phyloP scores from a whole-genome alignment of 345 rosid genomes.

The Hevea brasiliensis region DNA sequence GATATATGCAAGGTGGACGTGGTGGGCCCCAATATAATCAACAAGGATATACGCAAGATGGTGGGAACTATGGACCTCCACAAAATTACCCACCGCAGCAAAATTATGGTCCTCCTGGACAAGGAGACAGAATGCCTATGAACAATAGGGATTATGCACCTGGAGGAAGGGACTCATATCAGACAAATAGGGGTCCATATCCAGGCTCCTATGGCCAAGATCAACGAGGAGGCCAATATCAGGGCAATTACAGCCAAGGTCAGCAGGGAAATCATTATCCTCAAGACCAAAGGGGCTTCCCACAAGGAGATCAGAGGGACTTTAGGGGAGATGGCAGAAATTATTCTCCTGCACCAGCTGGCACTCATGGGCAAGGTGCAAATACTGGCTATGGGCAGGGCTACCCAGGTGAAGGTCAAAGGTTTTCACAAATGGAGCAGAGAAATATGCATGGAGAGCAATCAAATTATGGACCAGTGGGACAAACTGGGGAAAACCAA shows the following conservation, averaged over 20 bases:
- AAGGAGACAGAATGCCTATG: conserved; percentile 40
- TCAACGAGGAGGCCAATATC: conserved; percentile 28
- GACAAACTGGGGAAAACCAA: conserved; percentile 41
- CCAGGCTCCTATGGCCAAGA: conserved; percentile 44
- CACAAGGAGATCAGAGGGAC: conserved; percentile 36
- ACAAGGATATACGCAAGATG: conserved; percentile 53
- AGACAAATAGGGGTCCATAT: conserved; percentile 31
- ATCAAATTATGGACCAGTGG: conserved; percentile 37
- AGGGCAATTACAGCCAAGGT: conserved; percentile 2
- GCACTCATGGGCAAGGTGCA: conserved; percentile 37
- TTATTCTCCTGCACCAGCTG: conserved; percentile 34
- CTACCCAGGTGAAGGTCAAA: conserved; percentile 24
- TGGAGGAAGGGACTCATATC: conserved; percentile 32
- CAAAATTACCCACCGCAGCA: conserved; percentile 48
- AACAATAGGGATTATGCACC: conserved; percentile 41
- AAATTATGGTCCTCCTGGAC: conserved; percentile 29
- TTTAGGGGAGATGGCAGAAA: conserved; percentile 31
- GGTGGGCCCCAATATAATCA: conserved; percentile 35
- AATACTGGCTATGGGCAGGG: conserved; percentile 31
- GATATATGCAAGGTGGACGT: conserved; percentile 47
- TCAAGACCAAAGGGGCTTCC: conserved; percentile 40
- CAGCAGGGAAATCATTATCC: conserved; percentile 41
- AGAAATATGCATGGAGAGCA: conserved; percentile 45
- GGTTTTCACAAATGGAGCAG: conserved; percentile 43
- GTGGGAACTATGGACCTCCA: conserved; percentile 43